phyloP scores from a whole-genome alignment of 805 yeast genomes.

The Metschnikowia sp. region DNA sequence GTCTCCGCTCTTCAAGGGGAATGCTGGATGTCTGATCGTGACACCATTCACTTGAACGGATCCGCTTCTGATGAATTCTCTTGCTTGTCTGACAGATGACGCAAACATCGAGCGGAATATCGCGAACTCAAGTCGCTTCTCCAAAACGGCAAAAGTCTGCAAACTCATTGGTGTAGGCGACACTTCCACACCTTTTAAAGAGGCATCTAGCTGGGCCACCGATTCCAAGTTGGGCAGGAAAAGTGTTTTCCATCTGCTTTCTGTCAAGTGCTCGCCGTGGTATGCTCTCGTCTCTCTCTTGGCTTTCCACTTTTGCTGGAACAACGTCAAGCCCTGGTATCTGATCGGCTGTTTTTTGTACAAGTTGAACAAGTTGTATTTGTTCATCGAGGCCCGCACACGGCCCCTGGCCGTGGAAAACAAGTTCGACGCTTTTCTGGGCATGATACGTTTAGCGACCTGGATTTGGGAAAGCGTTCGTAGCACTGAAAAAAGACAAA shows the following conservation, averaged over 20 bases:
- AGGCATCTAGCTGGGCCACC: slow-evolving; percentile 85
- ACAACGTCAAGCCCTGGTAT: slow-evolving; percentile 64
- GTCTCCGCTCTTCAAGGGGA: slow-evolving; percentile 78
- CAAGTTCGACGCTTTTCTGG: slow-evolving; percentile 56
- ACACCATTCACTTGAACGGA: slow-evolving; percentile 85
- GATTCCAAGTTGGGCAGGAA: slow-evolving; percentile 74
- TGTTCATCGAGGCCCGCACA: slow-evolving; percentile 88
- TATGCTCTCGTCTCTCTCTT: slow-evolving; percentile 91
- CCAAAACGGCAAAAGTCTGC: slow-evolving; percentile 86
- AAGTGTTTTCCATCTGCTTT: slow-evolving; percentile 69
- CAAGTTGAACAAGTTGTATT: slow-evolving; percentile 83
- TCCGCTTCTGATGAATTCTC: slow-evolving; percentile 79
- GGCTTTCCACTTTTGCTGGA: slow-evolving; percentile 88
- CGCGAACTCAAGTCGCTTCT: slow-evolving; percentile 86
- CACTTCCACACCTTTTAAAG: slow-evolving; percentile 56
- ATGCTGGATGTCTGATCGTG: slow-evolving; percentile 73
- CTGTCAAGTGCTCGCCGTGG: slow-evolving; percentile 93
- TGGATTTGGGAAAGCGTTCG: background rate
- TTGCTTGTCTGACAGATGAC: slow-evolving; percentile 88
- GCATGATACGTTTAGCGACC: slow-evolving; percentile 37
- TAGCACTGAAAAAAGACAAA: background rate
- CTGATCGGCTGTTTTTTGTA: slow-evolving; percentile 63
- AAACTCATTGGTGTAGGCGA: slow-evolving; percentile 75
- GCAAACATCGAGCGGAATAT: slow-evolving; percentile 91
- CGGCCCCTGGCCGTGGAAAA: slow-evolving; percentile 64